A percentile compares a stretch with the other conserved stretches of the same genome.
Evolutionary conservation across 257 asterid genomes (phyloP).

Genomic region (Solanum microdontum): DNA sequence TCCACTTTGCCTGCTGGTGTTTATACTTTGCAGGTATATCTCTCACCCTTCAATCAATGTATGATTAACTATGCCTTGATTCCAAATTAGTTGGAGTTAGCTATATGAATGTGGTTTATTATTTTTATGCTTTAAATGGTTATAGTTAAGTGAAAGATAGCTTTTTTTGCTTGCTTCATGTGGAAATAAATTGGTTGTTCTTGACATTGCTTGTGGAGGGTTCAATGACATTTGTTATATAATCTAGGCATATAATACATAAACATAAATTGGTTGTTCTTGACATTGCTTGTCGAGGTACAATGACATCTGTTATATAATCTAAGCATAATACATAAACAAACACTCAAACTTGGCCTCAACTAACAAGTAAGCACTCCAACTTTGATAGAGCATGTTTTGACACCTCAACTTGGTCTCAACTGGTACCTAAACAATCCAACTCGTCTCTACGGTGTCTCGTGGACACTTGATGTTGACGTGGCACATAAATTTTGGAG

Average conservation of each 20-base stretch:
- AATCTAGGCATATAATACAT: not conserved
- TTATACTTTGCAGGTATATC: conserved; percentile 71
- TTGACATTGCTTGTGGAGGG: not conserved
- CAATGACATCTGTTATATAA: not conserved
- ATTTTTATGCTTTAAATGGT: not conserved
- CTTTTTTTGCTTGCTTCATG: not conserved
- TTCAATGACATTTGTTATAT: not conserved
- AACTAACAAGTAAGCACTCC: not conserved
- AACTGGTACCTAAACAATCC: not conserved
- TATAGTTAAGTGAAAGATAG: not conserved
- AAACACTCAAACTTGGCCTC: not conserved
- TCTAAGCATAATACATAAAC: too few relatives aligned
- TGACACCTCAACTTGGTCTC: not conserved
- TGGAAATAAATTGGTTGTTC: not conserved
- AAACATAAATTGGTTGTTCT: not conserved
- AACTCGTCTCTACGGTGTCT: not conserved
- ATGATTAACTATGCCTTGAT: not conserved
- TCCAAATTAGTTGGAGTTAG: not conserved
- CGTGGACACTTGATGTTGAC: not conserved
- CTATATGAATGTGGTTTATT: not conserved
- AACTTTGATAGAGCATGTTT: not conserved
- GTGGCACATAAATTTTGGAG: not conserved
- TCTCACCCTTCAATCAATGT: not conserved
- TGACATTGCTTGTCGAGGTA: not conserved
- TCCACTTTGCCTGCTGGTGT: conserved; percentile 92